These are phyloP conservation scores for Hortiboletus rubellus DNA, from an alignment of 1,284 basidiomycete genomes.

Conservation along the genomic window DNA sequence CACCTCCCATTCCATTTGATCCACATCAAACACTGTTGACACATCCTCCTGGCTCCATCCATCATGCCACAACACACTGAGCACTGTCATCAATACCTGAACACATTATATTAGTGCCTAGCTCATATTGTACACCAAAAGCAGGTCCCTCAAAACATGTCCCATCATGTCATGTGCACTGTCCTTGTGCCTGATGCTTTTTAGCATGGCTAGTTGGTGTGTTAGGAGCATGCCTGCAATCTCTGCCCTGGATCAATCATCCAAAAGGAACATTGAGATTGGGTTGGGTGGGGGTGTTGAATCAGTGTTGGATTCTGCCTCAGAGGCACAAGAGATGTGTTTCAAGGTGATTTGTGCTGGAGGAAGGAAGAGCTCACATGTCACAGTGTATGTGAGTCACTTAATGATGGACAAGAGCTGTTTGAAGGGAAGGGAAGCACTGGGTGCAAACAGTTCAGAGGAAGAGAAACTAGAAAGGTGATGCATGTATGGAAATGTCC, in stretches of 20 bases:
- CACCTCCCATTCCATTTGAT: conserved; percentile 44
- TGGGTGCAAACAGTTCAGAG: conserved; percentile 32
- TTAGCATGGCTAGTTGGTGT: conserved; percentile 56
- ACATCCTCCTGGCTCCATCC: conserved; percentile 25
- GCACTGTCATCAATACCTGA: conserved; percentile 48
- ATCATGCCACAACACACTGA: conserved; percentile 55
- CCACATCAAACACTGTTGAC: conserved; percentile 23
- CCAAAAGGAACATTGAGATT: conserved; percentile 20
- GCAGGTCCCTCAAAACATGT: conserved; percentile 47
- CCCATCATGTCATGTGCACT: conserved; percentile 43
- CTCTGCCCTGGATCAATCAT: conserved; percentile 18
- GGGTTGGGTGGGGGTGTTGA: background rate
- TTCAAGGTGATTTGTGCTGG: conserved; percentile 40
- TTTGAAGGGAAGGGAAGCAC: conserved; percentile 41
- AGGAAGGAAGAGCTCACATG: conserved; percentile 59
- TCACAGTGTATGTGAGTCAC: conserved; percentile 60
- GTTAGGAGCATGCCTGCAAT: conserved; percentile 59
- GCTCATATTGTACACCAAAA: conserved; percentile 48
- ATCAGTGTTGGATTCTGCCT: background rate
- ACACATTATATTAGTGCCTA: conserved; percentile 55
- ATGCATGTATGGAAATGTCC: conserved; percentile 50
- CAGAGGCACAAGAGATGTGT: background rate
- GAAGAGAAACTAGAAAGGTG: conserved; percentile 29
- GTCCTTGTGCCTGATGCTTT: conserved; percentile 55
- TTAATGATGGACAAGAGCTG: conserved; percentile 62